Conservation (phyloP, 352 stramenopile genomes). For the Peronospora destructor region DNA sequence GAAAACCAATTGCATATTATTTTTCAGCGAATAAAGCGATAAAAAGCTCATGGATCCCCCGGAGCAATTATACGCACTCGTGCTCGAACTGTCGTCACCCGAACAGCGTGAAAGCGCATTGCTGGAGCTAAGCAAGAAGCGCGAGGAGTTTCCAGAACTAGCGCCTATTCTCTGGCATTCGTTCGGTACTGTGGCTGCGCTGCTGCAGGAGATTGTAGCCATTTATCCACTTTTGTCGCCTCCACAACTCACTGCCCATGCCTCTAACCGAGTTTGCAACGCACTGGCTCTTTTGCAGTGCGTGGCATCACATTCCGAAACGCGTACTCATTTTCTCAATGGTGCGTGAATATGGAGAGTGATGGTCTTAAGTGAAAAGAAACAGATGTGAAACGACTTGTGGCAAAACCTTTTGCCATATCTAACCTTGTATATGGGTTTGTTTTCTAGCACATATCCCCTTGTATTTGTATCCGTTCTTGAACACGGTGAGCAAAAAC, state of each 20-base stretch:
- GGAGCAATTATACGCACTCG: constrained; percentile 84
- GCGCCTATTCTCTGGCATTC: constrained; percentile 98
- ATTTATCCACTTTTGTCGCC: constrained; percentile 97
- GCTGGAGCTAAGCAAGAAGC: constrained; percentile 97
- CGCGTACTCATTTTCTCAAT: constrained; percentile 94
- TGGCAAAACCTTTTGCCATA: neutral
- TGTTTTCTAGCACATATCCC: constrained; percentile 89
- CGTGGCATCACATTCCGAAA: constrained; percentile 96
- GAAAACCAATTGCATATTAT: too few relatives aligned
- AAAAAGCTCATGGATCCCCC: constrained; percentile 35
- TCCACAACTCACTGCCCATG: constrained; percentile 94
- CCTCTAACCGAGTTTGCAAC: constrained; percentile 98
- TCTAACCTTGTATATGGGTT: neutral
- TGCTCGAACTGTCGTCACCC: constrained; percentile 90
- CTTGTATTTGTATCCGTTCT: constrained; percentile 98
- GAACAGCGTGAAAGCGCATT: constrained; percentile 95
- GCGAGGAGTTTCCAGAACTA: constrained; percentile 95
- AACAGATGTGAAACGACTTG: too few relatives aligned
- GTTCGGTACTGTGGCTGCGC: constrained; percentile 92
- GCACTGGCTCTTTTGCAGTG: constrained; percentile 97
- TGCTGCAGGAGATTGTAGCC: constrained; percentile 98
- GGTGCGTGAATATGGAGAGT: constrained; percentile 27
- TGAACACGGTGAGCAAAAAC: constrained; percentile 98
- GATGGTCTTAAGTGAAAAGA: constrained; percentile 2
- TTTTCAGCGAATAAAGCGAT: neutral